A percentile compares a stretch with the other conserved stretches of the same genome.
These are phyloP conservation scores for Penicillium janthinellum DNA, from an alignment of 2,329 filamentous ascomycete species.

Conservation along the genomic window DNA sequence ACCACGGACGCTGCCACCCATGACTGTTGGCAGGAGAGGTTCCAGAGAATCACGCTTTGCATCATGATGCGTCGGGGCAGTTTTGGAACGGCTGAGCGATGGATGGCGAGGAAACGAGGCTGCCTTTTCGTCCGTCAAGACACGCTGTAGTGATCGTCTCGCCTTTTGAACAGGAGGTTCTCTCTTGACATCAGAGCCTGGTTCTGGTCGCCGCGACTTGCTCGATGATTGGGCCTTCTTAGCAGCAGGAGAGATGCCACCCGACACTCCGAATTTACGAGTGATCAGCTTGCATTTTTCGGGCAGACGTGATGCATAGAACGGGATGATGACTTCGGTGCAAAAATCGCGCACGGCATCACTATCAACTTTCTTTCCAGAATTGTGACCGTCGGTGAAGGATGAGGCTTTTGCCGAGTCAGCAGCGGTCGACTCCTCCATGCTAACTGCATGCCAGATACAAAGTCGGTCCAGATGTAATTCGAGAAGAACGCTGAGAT, in stretches of 20 bases:
- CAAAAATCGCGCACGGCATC: constrained; percentile 54
- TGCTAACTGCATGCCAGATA: constrained; percentile 54
- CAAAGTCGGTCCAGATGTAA: constrained; percentile 52
- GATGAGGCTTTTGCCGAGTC: constrained; percentile 31
- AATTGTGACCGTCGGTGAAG: constrained; percentile 31
- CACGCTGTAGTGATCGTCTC: constrained; percentile 48
- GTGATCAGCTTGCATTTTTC: constrained; percentile 50
- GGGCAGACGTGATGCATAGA: constrained; percentile 51
- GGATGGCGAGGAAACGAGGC: constrained; percentile 38
- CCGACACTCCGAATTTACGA: constrained; percentile 50
- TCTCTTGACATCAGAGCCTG: constrained; percentile 37
- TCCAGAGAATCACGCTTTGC: constrained; percentile 47
- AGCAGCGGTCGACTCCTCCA: constrained; percentile 38
- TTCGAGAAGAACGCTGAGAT: constrained; percentile 49
- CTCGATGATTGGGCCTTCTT: constrained; percentile 37
- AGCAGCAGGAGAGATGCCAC: constrained; percentile 39
- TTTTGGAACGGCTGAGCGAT: constrained; percentile 46
- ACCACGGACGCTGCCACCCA: constrained; percentile 42
- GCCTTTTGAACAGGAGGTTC: constrained; percentile 29
- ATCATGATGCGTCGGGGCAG: constrained; percentile 43
- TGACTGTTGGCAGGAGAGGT: constrained; percentile 36
- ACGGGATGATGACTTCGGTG: constrained; percentile 53
- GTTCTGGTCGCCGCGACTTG: constrained; percentile 30
- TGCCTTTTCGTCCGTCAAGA: constrained; percentile 49
- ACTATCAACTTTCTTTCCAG: constrained; percentile 41